phyloP scores from a whole-genome alignment of 2,329 filamentous ascomycete species.

The Sporothrix protearum region DNA sequence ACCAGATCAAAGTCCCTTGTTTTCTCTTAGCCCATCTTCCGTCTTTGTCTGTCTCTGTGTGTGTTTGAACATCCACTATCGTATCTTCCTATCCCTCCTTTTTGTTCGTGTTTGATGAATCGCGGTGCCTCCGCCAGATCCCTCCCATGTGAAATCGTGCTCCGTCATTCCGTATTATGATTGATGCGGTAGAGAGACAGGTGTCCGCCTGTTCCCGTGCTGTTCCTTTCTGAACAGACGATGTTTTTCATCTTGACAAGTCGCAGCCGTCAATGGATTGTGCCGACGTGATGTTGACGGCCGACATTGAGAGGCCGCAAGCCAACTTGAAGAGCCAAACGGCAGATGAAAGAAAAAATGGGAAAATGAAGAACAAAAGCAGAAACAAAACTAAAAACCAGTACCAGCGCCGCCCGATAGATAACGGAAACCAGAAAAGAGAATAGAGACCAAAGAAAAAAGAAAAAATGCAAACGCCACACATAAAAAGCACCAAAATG shows the following conservation, averaged over 20 bases:
- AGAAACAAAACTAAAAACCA: too few relatives aligned
- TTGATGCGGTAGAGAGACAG: not conserved
- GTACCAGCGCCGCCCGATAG: not conserved
- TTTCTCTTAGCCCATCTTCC: not conserved
- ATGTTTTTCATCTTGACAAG: not conserved
- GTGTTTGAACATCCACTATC: not conserved
- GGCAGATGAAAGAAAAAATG: not conserved
- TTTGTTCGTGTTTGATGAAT: not conserved
- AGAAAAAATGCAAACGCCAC: constrained; percentile 3
- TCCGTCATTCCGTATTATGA: constrained; percentile 4
- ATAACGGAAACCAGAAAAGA: not conserved
- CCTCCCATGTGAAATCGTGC: not conserved
- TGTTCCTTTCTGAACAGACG: not conserved
- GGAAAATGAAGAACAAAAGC: not conserved
- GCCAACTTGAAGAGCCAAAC: not conserved
- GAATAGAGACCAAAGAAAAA: not conserved
- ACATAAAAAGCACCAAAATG: constrained; percentile 3
- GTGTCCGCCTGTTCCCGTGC: not conserved
- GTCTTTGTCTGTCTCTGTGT: not conserved
- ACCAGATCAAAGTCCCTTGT: not conserved
- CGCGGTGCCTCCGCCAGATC: not conserved
- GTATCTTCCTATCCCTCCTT: not conserved
- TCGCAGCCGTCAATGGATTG: not conserved
- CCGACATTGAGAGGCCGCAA: not conserved
- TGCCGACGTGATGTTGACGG: not conserved